Evolutionary conservation across 176 grass and related monocot species (phyloP).

Genomic region (Oryza officinalis): DNA sequence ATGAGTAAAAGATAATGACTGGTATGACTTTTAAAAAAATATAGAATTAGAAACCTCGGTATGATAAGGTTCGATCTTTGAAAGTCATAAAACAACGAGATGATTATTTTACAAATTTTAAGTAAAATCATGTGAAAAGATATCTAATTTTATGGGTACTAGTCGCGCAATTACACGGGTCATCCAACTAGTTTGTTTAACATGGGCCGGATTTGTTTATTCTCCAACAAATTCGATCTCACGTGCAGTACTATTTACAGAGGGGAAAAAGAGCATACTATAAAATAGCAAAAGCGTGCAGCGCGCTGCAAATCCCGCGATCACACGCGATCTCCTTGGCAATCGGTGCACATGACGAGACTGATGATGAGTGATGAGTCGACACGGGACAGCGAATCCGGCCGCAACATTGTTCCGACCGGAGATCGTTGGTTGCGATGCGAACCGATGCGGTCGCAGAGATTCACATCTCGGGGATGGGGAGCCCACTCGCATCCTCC

Average conservation of each 20-base stretch:
- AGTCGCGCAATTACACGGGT: no score
- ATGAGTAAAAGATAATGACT: no score
- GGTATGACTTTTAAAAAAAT: no score
- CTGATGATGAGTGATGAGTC: background rate
- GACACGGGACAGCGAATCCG: background rate
- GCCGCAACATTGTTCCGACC: background rate
- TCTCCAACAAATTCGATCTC: background rate
- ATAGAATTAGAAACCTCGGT: no score
- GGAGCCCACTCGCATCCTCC: background rate
- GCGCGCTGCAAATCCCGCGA: background rate
- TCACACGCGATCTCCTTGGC: background rate
- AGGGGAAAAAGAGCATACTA: no score
- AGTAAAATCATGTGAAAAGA: no score
- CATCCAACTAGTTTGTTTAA: no score
- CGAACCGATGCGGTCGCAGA: no score
- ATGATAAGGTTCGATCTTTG: no score
- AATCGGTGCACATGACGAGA: background rate
- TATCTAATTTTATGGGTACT: no score
- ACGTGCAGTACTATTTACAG: background rate
- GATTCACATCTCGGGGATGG: background rate
- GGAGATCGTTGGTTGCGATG: background rate
- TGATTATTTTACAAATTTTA: no score
- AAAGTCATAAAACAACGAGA: no score
- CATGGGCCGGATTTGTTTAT: background rate
- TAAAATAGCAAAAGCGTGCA: slow-evolving; percentile 3